phyloP scores from a whole-genome alignment of 805 yeast species.

The Candida cerambycidarum region DNA sequence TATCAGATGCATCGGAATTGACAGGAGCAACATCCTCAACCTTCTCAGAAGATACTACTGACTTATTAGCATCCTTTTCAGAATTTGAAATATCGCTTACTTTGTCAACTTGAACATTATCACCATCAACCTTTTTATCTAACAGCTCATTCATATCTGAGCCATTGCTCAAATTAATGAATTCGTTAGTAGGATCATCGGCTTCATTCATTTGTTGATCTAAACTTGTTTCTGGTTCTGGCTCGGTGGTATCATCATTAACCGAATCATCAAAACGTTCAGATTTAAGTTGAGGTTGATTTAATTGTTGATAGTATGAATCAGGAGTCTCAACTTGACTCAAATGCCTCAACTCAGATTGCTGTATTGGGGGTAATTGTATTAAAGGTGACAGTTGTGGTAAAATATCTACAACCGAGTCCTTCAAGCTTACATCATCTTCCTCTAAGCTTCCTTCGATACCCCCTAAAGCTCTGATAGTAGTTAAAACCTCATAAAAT shows the following conservation, averaged over 20 bases:
- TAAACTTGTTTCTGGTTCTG: background rate
- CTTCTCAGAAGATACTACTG: too few relatives aligned
- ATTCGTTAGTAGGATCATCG: background rate
- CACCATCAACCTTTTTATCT: background rate
- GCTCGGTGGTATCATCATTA: background rate
- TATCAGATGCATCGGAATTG: too few relatives aligned
- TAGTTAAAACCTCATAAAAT: constrained; percentile 17
- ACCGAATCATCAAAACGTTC: background rate
- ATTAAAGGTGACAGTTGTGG: background rate
- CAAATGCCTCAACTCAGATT: background rate
- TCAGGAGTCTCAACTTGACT: background rate
- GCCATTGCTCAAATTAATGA: constrained; percentile 5
- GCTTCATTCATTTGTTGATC: constrained; percentile 2
- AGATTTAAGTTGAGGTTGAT: background rate
- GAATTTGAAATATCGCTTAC: too few relatives aligned
- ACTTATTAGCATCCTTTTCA: background rate
- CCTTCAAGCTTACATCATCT: too few relatives aligned
- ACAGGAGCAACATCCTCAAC: too few relatives aligned
- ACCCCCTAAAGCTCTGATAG: constrained; percentile 14
- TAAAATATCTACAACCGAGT: background rate
- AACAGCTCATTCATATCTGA: background rate
- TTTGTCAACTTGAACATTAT: too few relatives aligned
- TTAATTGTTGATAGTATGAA: constrained; percentile 1
- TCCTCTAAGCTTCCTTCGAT: background rate
- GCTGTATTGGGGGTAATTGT: background rate